A percentile compares a stretch with the other conserved stretches of the same genome.
These are phyloP conservation scores for Xylariaceae sp. DNA, from an alignment of 2,329 filamentous ascomycete genomes.

Conservation along the genomic window DNA sequence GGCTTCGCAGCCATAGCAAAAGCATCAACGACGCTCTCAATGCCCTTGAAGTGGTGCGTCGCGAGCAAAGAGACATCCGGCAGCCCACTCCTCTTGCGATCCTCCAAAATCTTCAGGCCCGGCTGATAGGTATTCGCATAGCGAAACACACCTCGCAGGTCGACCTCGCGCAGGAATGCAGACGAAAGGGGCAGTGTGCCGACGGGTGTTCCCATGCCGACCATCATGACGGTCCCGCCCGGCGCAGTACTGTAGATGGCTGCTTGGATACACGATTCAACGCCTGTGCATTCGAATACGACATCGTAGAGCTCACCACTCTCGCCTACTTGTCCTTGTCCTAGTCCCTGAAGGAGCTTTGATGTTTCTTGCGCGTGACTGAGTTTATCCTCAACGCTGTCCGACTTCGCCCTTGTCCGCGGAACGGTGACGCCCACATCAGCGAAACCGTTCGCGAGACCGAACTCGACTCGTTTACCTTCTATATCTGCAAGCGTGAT, in stretches of 20 bases:
- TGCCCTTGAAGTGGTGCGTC: slow-evolving; percentile 67
- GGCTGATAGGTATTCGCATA: slow-evolving; percentile 73
- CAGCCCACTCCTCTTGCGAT: slow-evolving; percentile 41
- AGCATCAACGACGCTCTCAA: slow-evolving; percentile 58
- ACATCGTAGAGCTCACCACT: slow-evolving; percentile 40
- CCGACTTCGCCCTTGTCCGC: slow-evolving; percentile 41
- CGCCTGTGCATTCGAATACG: slow-evolving; percentile 74
- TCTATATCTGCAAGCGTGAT: slow-evolving; percentile 56
- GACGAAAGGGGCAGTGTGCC: slow-evolving; percentile 71
- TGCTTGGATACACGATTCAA: slow-evolving; percentile 70
- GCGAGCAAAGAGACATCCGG: slow-evolving; percentile 67
- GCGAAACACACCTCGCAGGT: slow-evolving; percentile 72
- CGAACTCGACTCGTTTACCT: slow-evolving; percentile 54
- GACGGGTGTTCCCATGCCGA: slow-evolving; percentile 75
- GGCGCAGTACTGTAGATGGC: slow-evolving; percentile 67
- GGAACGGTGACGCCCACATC: slow-evolving; percentile 50
- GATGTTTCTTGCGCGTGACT: slow-evolving; percentile 49
- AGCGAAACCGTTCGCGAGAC: slow-evolving; percentile 51
- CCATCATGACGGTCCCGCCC: slow-evolving; percentile 70
- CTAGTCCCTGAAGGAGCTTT: slow-evolving; percentile 15
- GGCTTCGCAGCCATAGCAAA: slow-evolving; percentile 69
- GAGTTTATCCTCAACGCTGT: slow-evolving; percentile 47
- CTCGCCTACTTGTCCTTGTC: too few species aligned
- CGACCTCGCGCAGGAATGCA: slow-evolving; percentile 69
- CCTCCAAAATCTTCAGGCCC: slow-evolving; percentile 58